phyloP scores from a whole-genome alignment of 257 asterid genomes.

The Voacanga thouarsii region DNA sequence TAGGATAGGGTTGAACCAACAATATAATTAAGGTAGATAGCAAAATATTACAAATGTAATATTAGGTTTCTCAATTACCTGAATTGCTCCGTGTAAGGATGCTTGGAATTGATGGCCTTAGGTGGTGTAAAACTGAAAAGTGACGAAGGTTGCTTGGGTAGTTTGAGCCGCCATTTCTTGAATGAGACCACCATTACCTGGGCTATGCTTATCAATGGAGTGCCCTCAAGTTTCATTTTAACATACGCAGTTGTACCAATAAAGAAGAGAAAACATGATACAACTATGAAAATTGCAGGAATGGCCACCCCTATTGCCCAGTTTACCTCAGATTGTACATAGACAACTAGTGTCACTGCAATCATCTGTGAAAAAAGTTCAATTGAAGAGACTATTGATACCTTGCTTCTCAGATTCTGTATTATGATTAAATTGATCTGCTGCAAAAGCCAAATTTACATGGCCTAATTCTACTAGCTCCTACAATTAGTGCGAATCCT shows the following conservation, averaged over 20 bases:
- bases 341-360: conserved; percentile 62
- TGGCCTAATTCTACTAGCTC: conserved; percentile 83
- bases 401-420: conserved; percentile 62
- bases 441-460: conserved; percentile 69
- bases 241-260: conserved; percentile 51
- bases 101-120: not conserved
- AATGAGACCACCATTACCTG: conserved; percentile 52
- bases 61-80: not conserved
- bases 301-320: conserved; percentile 66
- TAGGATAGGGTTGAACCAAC: too few species aligned
- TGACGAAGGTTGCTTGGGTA: conserved; percentile 24
- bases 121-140: not conserved
- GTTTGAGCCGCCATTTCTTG: conserved; percentile 48
- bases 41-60: too few species aligned
- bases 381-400: conserved; percentile 68
- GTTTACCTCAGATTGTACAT: conserved; percentile 63
- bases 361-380: conserved; percentile 65
- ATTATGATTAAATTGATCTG: conserved; percentile 77
- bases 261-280: conserved; percentile 52
- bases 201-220: conserved; percentile 50
- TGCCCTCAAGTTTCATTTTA: conserved; percentile 66
- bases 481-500: conserved; percentile 57
- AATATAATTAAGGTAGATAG: too few species aligned
- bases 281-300: conserved; percentile 58
- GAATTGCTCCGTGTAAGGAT: not conserved